Evolutionary conservation across 2,329 filamentous ascomycete genomes (phyloP), one percentile per base, ranked within the genome.

Genomic region (Aspergillus spinulosporus): DNA sequence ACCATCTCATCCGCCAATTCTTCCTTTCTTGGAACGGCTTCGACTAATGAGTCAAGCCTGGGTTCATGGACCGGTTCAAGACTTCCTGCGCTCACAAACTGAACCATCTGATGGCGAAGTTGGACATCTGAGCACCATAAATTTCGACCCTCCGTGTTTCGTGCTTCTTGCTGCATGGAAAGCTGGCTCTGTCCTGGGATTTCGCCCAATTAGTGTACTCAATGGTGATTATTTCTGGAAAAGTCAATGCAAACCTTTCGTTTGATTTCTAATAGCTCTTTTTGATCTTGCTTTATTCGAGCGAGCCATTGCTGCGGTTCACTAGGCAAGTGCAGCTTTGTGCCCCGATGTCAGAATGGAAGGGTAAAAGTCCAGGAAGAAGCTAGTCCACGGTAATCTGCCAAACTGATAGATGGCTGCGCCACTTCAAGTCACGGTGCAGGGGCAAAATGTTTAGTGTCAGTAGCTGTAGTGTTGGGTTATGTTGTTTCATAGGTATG

Each of bases 81-180:
- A 40, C 71, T 72, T 21, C 83, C 84, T 34, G 83, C 84, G 66
- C 83, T 85, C 58, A 88, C 79, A 66, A 89, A 89, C 1, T 72
- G 68, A 49, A 88, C 78, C 26, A 75, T 74, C 52, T 80, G 76
- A 63, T 86, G 73, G 57, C 86, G 78, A 49, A 88, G 74, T 60
- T 78, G 79, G 49, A 74, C 71, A 58, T 78, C 76, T 2, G 76
- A 69, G 54, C 77, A 76, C 70, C 78, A 80, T 45, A 74, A 68
- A 31, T 73, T 74, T 62, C 82, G 78, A 14, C 72, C 76, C 65
- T 80, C 81, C 9, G 82, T 84, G 63, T 83, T 84, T 21, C 77
- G 77, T 36, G 83, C 84, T 70, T 85, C 84, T 61, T 87, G 80
- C 60, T 77, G 76, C 69, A 87, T 76, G 1, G 80, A 81, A 54